A percentile compares a stretch with the other conserved stretches of the same genome.
phyloP scores from a whole-genome alignment of 768 basidiomycete species.

The Tricholoma matsutake region DNA sequence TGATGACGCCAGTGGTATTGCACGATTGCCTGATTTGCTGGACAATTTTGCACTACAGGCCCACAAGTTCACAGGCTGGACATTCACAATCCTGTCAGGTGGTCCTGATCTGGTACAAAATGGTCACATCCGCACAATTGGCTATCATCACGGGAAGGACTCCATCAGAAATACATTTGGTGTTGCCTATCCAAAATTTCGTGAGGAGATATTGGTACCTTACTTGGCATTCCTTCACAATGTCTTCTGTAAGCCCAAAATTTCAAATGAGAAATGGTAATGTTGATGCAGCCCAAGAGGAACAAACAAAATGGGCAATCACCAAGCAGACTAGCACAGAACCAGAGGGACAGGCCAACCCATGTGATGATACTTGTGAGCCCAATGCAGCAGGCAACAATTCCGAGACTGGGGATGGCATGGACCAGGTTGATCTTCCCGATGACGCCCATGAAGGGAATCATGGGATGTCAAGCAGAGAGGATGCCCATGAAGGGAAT shows the following conservation, averaged over 20 bases:
- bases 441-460: too few relatives aligned
- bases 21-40: too few relatives aligned
- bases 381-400: neutral
- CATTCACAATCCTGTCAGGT: too few relatives aligned
- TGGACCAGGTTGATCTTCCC: neutral
- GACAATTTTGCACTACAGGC: too few relatives aligned
- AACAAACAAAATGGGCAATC: neutral
- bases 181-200: neutral
- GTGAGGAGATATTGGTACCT: neutral
- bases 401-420: neutral
- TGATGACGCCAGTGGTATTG: neutral
- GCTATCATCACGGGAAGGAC: slow-evolving; percentile 1
- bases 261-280: neutral
- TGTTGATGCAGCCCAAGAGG: too few relatives aligned
- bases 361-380: neutral
- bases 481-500: neutral
- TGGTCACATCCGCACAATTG: slow-evolving; percentile 3
- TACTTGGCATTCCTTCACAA: slow-evolving; percentile 3
- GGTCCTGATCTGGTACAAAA: too few relatives aligned
- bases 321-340: neutral
- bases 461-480: neutral
- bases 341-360: neutral
- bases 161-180: neutral
- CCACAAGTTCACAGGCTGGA: too few relatives aligned
- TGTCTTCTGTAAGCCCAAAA: neutral